Conservation (phyloP, 2,329 filamentous ascomycete genomes). For the Blastomyces parvus region DNA sequence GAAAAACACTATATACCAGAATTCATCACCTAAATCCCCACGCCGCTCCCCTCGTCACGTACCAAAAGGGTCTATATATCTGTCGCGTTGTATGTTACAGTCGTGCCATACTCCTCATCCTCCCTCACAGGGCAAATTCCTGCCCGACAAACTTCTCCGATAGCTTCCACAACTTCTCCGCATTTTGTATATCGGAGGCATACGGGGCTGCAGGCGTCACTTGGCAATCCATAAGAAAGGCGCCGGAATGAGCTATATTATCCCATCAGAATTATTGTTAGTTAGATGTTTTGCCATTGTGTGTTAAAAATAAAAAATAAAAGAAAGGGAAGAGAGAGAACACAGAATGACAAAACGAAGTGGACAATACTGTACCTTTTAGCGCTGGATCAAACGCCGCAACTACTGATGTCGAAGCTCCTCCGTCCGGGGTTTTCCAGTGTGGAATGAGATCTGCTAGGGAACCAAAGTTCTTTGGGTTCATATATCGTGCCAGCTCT, state of each 20-base stretch:
- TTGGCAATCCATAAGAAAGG: conserved; percentile 28
- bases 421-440: conserved; percentile 32
- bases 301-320: too few relatives aligned
- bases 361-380: conserved; percentile 14
- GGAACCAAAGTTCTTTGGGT: neutral
- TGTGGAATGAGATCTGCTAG: neutral
- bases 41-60: too few relatives aligned
- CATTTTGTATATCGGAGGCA: conserved; percentile 27
- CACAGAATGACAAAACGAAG: too few relatives aligned
- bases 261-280: too few relatives aligned
- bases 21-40: too few relatives aligned
- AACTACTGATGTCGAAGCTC: conserved; percentile 32
- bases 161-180: conserved; percentile 32
- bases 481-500: conserved; percentile 1
- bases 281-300: too few relatives aligned
- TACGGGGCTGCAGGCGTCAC: conserved; percentile 21
- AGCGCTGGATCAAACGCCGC: conserved; percentile 36
- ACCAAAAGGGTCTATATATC: too few relatives aligned
- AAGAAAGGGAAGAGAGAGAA: too few relatives aligned
- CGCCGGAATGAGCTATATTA: conserved; percentile 11
- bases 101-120: too few relatives aligned
- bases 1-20: too few relatives aligned
- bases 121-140: conserved; percentile 20
- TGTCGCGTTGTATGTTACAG: too few relatives aligned
- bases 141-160: conserved; percentile 32